A percentile compares a stretch with the other conserved stretches of the same genome.
These are phyloP conservation scores for Takakia lepidozioides DNA, from an alignment of 225 moss, liverwort and hornwort genomes.

Conservation along the genomic window DNA sequence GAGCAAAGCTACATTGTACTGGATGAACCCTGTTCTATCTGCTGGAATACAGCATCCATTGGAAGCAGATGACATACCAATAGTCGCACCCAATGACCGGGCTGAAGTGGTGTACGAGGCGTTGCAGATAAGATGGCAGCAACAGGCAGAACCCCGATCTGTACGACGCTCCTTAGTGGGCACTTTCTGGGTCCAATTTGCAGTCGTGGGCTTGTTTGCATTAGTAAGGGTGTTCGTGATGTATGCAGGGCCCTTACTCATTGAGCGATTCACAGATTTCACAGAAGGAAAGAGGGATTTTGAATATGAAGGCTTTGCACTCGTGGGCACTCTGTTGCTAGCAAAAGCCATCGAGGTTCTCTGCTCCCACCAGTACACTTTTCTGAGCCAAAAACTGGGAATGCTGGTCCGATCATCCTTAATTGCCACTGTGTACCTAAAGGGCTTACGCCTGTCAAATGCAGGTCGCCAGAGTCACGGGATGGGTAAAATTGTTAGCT, in stretches of 20 bases:
- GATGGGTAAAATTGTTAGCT: constrained; percentile 71
- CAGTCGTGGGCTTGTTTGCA: constrained; percentile 39
- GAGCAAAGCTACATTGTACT: constrained; percentile 40
- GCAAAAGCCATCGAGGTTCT: constrained; percentile 58
- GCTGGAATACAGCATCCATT: constrained; percentile 23
- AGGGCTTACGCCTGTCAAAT: constrained; percentile 62
- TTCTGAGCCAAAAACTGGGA: constrained; percentile 38
- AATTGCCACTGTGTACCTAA: constrained; percentile 58
- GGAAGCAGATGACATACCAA: constrained; percentile 49
- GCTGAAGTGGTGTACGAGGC: constrained; percentile 19
- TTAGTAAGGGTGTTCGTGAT: constrained; percentile 52
- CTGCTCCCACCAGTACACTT: constrained; percentile 51
- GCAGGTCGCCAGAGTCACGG: constrained; percentile 47
- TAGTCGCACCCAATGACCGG: constrained; percentile 24
- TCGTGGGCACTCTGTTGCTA: constrained; percentile 12
- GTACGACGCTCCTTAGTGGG: constrained; percentile 27
- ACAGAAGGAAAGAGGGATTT: constrained; percentile 3
- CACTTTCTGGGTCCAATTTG: constrained; percentile 20
- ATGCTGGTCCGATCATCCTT: constrained; percentile 48
- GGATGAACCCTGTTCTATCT: constrained; percentile 55
- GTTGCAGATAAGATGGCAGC: constrained; percentile 26
- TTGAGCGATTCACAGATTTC: constrained; percentile 50
- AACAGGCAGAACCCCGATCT: constrained; percentile 2
- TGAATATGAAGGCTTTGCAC: constrained; percentile 18
- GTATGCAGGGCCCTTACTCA: constrained; percentile 66